Base-by-base conservation (phyloP, 331 rosid species). In the Spiraea crenata region DNA sequence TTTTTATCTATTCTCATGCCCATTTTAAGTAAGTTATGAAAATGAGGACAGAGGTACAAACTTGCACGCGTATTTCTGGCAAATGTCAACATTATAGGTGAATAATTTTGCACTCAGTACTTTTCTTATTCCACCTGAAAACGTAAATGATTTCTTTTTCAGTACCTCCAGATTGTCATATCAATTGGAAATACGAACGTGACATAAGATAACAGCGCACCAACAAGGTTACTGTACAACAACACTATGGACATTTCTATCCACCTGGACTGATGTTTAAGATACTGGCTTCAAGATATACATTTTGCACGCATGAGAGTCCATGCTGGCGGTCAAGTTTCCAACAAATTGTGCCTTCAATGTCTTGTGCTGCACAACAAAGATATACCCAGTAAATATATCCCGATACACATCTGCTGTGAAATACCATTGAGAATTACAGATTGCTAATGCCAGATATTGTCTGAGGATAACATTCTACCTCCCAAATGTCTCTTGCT, bases 401-500 rank as follows among this genome's bases (percentile, higher is more conserved):
- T 14, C 44, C 13, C 0, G 35, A 58, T 19, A 56, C 60, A 4
- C 34, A 9, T n/a, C 56, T 60, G 69, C 12, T 72, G 37, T 49
- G 34, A 16, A 39, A 20, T 35, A 14, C 48, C 14, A 56, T 25
- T 31, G 9, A 66, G 25, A 46, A 48, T 34, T 6, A 49, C 48
- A 7, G 41, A 10, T 48, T 12, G 5, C 16, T 11, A 48, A 46
- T 41, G 56, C 20, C 35, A 38, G 17, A 17, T 41, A 42, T 38
- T 9, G 0, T 37, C 11, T 34, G 31, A 50, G 14, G 14, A 39
- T 59, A 44, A 16, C 11, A 7, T 66, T 49, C 55, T 84, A 93
- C 97, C 98, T 88, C 75, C 97, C 98, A 93, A 58, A 90, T 78
- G 62, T 93, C 97, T 84, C 97, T 85, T 20, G 90, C 97, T 82